Evolutionary conservation across 257 asterid species (phyloP).

Genomic region (Mitragyna speciosa): DNA sequence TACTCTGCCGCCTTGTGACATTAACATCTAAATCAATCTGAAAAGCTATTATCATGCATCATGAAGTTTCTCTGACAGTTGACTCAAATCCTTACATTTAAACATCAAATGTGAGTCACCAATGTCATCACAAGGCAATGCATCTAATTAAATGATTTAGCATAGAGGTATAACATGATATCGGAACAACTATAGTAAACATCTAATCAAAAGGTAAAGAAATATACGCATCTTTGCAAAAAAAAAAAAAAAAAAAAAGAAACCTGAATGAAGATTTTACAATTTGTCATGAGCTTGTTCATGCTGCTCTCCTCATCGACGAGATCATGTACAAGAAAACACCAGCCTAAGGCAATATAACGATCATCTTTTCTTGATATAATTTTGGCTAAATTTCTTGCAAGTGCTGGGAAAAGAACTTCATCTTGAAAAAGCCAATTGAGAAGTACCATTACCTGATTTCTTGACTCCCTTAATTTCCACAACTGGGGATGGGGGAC

Average conservation of each 20-base stretch:
- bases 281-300: slow-evolving; percentile 44
- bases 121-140: not conserved
- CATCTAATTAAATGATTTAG: not conserved
- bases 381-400: slow-evolving; percentile 47
- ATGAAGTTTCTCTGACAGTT: not conserved
- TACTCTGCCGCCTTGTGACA: not conserved
- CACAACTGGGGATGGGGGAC: slow-evolving; percentile 41
- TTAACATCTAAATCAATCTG: not conserved
- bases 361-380: slow-evolving; percentile 65
- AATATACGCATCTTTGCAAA: not conserved
- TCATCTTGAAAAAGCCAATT: slow-evolving; percentile 90
- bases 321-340: slow-evolving; percentile 68
- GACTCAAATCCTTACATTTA: not conserved
- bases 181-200: not conserved
- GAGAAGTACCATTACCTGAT: slow-evolving; percentile 63
- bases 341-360: slow-evolving; percentile 83
- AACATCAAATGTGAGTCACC: not conserved
- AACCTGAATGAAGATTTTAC: slow-evolving; percentile 35
- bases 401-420: slow-evolving; percentile 44
- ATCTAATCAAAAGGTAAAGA: not conserved
- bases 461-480: slow-evolving; percentile 46
- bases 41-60: not conserved
- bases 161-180: not conserved
- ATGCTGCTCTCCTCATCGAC: slow-evolving; percentile 49
- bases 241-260: no score